These are phyloP conservation scores for Chimonanthus salicifolius DNA, from an alignment of 164 flowering plant species.

Conservation along the genomic window DNA sequence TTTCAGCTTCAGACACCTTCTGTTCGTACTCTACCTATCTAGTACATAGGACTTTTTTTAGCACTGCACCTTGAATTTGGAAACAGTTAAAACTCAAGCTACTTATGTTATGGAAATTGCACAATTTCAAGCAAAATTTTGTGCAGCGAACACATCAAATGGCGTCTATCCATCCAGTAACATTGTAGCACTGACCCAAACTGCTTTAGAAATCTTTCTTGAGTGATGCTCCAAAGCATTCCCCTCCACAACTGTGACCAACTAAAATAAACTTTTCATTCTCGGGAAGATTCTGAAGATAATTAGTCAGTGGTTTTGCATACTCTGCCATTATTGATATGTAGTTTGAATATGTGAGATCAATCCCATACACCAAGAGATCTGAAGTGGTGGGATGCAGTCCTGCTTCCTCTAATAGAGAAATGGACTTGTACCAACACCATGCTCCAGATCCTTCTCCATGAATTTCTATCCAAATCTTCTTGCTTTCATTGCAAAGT, in stretches of 20 bases:
- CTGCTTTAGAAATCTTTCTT: conserved; percentile 70
- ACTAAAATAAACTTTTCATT: conserved; percentile 93
- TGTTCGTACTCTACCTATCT: background rate
- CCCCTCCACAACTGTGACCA: conserved; percentile 97
- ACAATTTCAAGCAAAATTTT: conserved; percentile 83
- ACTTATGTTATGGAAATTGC: conserved; percentile 40
- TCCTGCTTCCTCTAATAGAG: conserved; percentile 80
- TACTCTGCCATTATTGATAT: conserved; percentile 61
- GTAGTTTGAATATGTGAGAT: conserved; percentile 46
- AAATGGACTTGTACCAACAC: conserved; percentile 98
- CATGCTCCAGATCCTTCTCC: conserved; percentile 99
- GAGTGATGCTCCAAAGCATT: conserved; percentile 76
- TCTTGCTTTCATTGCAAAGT: too few relatives aligned
- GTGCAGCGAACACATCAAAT: conserved; percentile 82
- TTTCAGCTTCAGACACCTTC: too few relatives aligned
- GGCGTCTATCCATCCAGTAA: conserved; percentile 75
- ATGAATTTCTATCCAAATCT: conserved; percentile 29
- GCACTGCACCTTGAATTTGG: background rate
- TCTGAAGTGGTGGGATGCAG: conserved; percentile 62
- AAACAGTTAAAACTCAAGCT: background rate
- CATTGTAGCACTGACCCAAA: conserved; percentile 90
- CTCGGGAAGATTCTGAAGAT: conserved; percentile 56
- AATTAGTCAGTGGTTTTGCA: conserved; percentile 70
- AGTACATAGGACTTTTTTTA: background rate
- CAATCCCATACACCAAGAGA: conserved; percentile 82